A percentile compares a stretch with the other conserved stretches of the same genome.
phyloP scores from a whole-genome alignment of 441 rosid genomes.

The Raphanus hybrid region DNA sequence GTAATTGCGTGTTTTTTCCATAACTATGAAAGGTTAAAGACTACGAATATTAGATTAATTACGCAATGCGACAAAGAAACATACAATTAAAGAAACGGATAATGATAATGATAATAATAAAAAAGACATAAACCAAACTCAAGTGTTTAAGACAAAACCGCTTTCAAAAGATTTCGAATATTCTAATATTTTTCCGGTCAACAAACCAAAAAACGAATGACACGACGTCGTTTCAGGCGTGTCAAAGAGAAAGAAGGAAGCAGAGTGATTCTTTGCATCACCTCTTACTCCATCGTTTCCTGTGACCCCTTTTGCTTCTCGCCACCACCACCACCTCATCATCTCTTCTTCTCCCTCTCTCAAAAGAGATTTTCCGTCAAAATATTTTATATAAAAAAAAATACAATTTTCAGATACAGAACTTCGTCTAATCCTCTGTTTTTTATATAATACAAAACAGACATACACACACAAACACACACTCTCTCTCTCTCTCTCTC shows the following conservation, averaged over 20 bases:
- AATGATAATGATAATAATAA: neutral
- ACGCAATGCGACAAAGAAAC: slow-evolving; percentile 25
- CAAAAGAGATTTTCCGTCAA: slow-evolving; percentile 24
- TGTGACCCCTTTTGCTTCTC: slow-evolving; percentile 45
- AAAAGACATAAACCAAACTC: slow-evolving; percentile 13
- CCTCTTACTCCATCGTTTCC: slow-evolving; percentile 51
- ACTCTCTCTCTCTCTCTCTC: slow-evolving; percentile 16
- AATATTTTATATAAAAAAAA: too few relatives aligned
- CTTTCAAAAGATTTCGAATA: slow-evolving; percentile 41
- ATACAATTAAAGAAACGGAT: slow-evolving; percentile 15
- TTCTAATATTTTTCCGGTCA: slow-evolving; percentile 37
- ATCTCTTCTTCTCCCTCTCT: neutral
- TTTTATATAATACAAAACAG: slow-evolving; percentile 27
- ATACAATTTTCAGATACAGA: too few relatives aligned
- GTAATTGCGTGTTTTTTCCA: neutral
- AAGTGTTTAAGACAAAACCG: slow-evolving; percentile 41
- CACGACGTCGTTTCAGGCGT: slow-evolving; percentile 16
- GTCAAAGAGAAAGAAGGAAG: neutral
- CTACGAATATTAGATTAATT: slow-evolving; percentile 3
- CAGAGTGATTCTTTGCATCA: slow-evolving; percentile 52
- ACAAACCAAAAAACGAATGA: neutral
- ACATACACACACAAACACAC: slow-evolving; percentile 18
- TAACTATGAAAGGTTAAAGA: neutral
- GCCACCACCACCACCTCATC: slow-evolving; percentile 15
- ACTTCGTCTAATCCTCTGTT: slow-evolving; percentile 13